Evolutionary conservation across 2,329 filamentous ascomycete species (phyloP), one percentile per base, ranked within the genome.

Genomic region (Cercospora sp.): DNA sequence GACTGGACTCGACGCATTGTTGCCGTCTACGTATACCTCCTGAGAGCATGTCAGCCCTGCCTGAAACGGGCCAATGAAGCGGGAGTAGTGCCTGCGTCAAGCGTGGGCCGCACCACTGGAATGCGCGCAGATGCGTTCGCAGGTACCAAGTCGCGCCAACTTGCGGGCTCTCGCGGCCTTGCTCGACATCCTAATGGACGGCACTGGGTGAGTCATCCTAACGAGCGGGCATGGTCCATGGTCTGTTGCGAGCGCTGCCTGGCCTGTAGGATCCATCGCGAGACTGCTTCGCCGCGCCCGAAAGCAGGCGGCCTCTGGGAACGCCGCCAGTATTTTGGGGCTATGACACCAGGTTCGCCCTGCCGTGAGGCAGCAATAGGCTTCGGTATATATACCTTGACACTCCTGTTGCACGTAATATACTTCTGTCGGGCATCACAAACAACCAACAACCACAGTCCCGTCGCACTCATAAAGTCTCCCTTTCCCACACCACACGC

Each of bases 21-120:
- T 31, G 31, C 28, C 2, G 61, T 64, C 48, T 26, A 48, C 61
- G 48, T 36, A 23, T 31, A n/a, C 55, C 48, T 64, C 42, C 45
- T 63, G 61, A 53, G 45, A 59, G 55, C 28, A 59, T 36, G 55
- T 36, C 55, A 59, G 55, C 55, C 55, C 55, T 59, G 55, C 55
- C 55, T 59, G 55, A 64, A 57, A 64, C 62, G 39, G 55, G 63
- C 63, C 63, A 64, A 64, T 64, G 63, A 57, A 28, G 53, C 28
- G 31, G 20, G 16, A 42, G 26, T 8, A 53, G 63, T 51, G 42
- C 63, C 63, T 65, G 63, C 53, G 63, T 59, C 55, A 65, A 65
- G 63, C 63, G 53, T 59, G 31, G 20, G 26, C 63, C 63, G 57
- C 51, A 59, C 55, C 53, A 60, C 53, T 60, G 63, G 55, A 48